A percentile compares a stretch with the other conserved stretches of the same genome.
Conservation (phyloP, 352 stramenopile genomes). For the Globisporangium nagaii region DNA sequence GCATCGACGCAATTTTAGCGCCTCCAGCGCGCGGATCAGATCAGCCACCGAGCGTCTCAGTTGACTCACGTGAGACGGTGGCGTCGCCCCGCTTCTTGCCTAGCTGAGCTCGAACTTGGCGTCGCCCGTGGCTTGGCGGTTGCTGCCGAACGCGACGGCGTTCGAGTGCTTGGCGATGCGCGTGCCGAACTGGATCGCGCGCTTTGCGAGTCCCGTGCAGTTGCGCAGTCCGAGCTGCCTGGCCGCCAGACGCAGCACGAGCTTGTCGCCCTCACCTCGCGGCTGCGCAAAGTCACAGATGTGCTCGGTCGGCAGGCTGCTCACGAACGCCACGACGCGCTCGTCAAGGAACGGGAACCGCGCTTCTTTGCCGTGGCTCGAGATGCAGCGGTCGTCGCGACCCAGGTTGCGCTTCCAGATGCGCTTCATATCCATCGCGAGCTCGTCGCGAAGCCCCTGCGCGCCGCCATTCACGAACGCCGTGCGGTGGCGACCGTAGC, state of each 20-base stretch:
- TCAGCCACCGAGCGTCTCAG: no score
- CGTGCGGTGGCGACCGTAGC: slow-evolving; percentile 92
- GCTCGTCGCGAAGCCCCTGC: slow-evolving; percentile 64
- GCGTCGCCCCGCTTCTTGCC: no score
- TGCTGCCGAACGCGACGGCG: slow-evolving; percentile 27
- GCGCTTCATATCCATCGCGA: slow-evolving; percentile 84
- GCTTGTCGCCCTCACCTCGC: slow-evolving; percentile 89
- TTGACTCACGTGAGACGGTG: no score
- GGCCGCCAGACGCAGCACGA: slow-evolving; percentile 82
- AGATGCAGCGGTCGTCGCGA: slow-evolving; percentile 93
- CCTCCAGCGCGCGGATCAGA: no score
- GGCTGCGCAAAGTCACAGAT: slow-evolving; percentile 78
- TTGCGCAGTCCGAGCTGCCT: slow-evolving; percentile 55
- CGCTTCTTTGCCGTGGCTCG: slow-evolving; percentile 88
- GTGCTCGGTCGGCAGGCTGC: slow-evolving; percentile 49
- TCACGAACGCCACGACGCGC: slow-evolving; percentile 77
- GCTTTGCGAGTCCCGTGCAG: slow-evolving; percentile 81
- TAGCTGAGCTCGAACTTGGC: slow-evolving; percentile 37
- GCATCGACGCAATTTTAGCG: no score
- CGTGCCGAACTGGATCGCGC: slow-evolving; percentile 94
- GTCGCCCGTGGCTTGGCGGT: slow-evolving; percentile 42
- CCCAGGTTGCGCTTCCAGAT: slow-evolving; percentile 96
- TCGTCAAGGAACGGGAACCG: slow-evolving; percentile 96
- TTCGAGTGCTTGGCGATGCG: slow-evolving; percentile 90
- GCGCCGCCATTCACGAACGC: slow-evolving; percentile 60